Conservation (phyloP, 2,329 filamentous ascomycete species). For the Xylariaceae sp. region DNA sequence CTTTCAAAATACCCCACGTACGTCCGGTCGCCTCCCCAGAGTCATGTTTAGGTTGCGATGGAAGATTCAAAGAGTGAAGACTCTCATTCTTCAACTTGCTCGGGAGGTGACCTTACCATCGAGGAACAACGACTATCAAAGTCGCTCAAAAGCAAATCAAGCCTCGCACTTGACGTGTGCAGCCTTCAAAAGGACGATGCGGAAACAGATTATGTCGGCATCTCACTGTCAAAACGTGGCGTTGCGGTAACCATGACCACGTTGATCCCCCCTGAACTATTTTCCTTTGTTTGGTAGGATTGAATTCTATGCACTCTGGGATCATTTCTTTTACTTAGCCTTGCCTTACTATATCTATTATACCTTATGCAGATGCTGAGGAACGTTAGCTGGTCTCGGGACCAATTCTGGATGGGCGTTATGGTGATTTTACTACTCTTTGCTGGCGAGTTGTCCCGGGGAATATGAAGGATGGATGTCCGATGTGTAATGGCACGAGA, state of each 20-base stretch:
- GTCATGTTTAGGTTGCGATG: background rate
- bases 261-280: background rate
- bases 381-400: background rate
- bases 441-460: constrained; percentile 2
- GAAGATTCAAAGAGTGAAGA: background rate
- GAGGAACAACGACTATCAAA: background rate
- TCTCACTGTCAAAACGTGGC: background rate
- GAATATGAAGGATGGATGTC: background rate
- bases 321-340: background rate
- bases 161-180: background rate
- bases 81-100: background rate
- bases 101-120: background rate
- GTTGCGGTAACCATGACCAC: background rate
- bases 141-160: background rate
- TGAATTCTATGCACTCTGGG: background rate
- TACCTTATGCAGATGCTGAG: background rate
- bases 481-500: background rate
- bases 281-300: constrained; percentile 2
- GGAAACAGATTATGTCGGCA: background rate
- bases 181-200: background rate
- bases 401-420: constrained; percentile 8
- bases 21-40: background rate
- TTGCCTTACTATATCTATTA: background rate
- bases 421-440: background rate
- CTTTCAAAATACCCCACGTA: background rate